Conservation (phyloP, 768 basidiomycete genomes). For the Vishniacozyma victoriae region DNA sequence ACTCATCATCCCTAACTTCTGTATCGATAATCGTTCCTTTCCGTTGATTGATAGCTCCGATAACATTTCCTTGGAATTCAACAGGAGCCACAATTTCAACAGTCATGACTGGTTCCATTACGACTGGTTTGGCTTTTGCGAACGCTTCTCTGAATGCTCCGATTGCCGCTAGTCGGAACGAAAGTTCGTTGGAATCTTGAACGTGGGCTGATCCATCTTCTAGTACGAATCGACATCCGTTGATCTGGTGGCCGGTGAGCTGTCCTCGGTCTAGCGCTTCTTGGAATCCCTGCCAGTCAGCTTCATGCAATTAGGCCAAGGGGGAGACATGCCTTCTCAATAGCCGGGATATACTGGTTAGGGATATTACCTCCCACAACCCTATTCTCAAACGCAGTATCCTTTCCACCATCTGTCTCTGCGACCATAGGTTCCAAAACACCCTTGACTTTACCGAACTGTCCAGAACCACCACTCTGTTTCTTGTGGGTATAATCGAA, state of each 20-base stretch:
- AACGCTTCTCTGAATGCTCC: conserved; percentile 91
- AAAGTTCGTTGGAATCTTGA: conserved; percentile 93
- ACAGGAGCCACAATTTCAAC: conserved; percentile 93
- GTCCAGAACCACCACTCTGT: conserved; percentile 94
- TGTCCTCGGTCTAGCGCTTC: conserved; percentile 89
- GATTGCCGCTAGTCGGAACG: conserved; percentile 83
- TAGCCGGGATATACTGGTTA: conserved; percentile 82
- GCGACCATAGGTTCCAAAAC: conserved; percentile 82
- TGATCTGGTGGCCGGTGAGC: conserved; percentile 78
- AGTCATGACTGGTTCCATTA: conserved; percentile 97
- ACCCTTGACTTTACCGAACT: conserved; percentile 89
- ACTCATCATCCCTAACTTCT: conserved; percentile 95
- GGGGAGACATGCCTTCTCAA: conserved; percentile 68
- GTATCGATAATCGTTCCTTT: conserved; percentile 92
- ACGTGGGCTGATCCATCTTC: conserved; percentile 88
- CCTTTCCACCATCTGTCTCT: conserved; percentile 69
- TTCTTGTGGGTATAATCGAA: conserved; percentile 96
- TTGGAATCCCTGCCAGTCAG: conserved; percentile 69
- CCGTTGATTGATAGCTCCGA: conserved; percentile 85
- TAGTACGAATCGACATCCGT: conserved; percentile 76
- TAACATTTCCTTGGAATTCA: conserved; percentile 91
- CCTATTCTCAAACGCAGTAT: conserved; percentile 68
- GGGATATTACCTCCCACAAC: conserved; percentile 93
- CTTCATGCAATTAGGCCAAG: not conserved
- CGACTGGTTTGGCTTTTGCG: conserved; percentile 65